Evolutionary conservation across 176 grass and related monocot genomes (phyloP).

Genomic region (Carex scoparia): DNA sequence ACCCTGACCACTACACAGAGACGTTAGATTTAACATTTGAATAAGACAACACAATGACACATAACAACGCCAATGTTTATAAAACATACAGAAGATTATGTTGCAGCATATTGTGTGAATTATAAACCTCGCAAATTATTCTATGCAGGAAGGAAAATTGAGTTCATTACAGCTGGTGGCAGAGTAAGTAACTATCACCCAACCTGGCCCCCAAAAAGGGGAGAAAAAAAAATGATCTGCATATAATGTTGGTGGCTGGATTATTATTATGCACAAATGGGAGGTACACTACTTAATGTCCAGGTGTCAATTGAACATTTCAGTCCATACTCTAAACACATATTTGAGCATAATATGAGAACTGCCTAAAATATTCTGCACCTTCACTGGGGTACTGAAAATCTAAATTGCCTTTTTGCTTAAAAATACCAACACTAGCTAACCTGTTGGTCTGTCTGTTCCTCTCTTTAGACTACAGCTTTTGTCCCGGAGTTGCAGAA

Average conservation of each 20-base stretch:
- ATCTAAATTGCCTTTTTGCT: not conserved
- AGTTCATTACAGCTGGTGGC: slow-evolving; percentile 25
- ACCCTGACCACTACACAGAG: not conserved
- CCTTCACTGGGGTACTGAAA: not conserved
- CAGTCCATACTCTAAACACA: not conserved
- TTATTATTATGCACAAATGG: no score
- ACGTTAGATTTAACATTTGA: not conserved
- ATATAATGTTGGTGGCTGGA: no score
- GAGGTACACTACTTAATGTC: no score
- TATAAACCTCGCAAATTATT: not conserved
- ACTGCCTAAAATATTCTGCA: not conserved
- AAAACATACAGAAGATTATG: not conserved
- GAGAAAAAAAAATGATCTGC: no score
- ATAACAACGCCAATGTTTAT: not conserved
- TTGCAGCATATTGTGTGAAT: not conserved
- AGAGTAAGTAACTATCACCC: slow-evolving; percentile 11
- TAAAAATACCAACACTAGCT: not conserved
- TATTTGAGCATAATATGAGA: not conserved
- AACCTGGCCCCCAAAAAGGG: not conserved
- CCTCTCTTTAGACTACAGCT: slow-evolving; percentile 19
- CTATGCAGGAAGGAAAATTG: slow-evolving; percentile 25
- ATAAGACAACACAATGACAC: not conserved
- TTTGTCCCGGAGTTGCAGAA: slow-evolving; percentile 22
- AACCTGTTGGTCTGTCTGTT: not conserved
- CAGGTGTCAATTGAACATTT: not conserved